These are phyloP conservation scores for Juglanconis juglandina DNA, from an alignment of 2,329 filamentous ascomycete species.

Conservation along the genomic window DNA sequence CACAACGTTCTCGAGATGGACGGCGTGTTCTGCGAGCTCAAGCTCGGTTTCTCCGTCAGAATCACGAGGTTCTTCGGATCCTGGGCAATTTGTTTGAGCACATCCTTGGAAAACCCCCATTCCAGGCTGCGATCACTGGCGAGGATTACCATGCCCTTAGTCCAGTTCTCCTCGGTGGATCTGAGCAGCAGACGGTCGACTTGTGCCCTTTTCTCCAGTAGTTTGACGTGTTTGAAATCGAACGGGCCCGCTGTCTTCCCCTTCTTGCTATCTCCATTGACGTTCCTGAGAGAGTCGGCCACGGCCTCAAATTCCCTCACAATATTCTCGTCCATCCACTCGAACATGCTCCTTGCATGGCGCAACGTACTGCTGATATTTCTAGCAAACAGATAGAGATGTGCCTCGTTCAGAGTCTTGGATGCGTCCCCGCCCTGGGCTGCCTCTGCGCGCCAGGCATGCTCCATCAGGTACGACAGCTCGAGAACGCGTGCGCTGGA, in stretches of 20 bases:
- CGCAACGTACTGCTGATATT: constrained; percentile 86
- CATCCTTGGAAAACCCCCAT: constrained; percentile 89
- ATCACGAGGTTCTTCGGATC: constrained; percentile 81
- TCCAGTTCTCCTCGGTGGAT: constrained; percentile 36
- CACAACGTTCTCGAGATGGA: constrained; percentile 74
- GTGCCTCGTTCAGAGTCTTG: constrained; percentile 46
- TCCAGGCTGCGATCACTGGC: constrained; percentile 87
- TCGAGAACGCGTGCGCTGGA: constrained; percentile 94
- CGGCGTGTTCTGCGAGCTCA: constrained; percentile 40
- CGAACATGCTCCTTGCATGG: constrained; percentile 90
- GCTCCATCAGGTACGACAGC: constrained; percentile 86
- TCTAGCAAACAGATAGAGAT: constrained; percentile 78
- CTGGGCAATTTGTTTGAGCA: constrained; percentile 69
- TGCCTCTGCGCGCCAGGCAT: constrained; percentile 75
- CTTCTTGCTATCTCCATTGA: constrained; percentile 45
- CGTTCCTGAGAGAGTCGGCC: constrained; percentile 46
- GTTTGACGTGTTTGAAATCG: constrained; percentile 79
- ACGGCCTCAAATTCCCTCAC: constrained; percentile 84
- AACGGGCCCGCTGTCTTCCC: constrained; percentile 68
- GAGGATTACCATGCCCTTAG: constrained; percentile 70
- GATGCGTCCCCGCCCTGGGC: constrained; percentile 42
- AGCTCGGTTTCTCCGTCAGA: constrained; percentile 69
- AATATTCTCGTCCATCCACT: constrained; percentile 98
- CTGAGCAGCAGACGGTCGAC: constrained; percentile 65
- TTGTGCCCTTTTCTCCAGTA: constrained; percentile 79